Evolutionary conservation across 179 eudicot species (phyloP), one percentile per base, ranked within the genome.

Genomic region (Monotropa hypopitys): DNA sequence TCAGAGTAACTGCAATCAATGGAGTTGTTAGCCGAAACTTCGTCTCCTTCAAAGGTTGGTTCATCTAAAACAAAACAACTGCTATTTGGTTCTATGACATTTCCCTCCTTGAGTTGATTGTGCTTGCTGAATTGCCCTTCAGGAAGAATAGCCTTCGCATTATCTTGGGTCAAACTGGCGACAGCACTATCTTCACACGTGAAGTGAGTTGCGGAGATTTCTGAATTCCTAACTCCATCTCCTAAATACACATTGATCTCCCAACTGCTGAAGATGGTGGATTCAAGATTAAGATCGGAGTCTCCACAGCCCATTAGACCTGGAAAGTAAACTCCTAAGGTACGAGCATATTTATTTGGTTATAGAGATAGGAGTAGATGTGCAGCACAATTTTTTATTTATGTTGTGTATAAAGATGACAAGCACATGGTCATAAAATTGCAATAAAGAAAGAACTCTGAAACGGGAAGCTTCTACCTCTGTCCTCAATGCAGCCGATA

Each of bases 181-280:
- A 15, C 33, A 8, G 9, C 45, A 35, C 11, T 33, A 49, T 54
- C 49, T 16, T 73, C 49, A 13, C 66, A 35, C 33, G 46, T 33
- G 35, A 35, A 73, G 33, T n/a, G 26, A 12, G 47, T 38, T 38
- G 21, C 49, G n/a, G n/a, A 53, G 8, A 10, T 12, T 13, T 7
- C 66, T n/a, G 33, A 21, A n/a, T 72, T 72, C 46, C 32, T 40
- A 50, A 32, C 33, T 71, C 45, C 50, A 20, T 53, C 56, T 59
- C 43, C 76, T 30, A 42, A 72, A 49, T 35, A 49, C 35, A 72
- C 0, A 79, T 73, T 50, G 4, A 49, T 56, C 53, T 73, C 73
- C 81, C 72, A 62, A 40, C 73, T 50, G 53, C 81, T 73, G 9
- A 72, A 73, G 65, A 73, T 35, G 65, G 50, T 16, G 54, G 53